Conservation (phyloP, 108 stramenopile species). For the Cyclotella kingstonii region DNA sequence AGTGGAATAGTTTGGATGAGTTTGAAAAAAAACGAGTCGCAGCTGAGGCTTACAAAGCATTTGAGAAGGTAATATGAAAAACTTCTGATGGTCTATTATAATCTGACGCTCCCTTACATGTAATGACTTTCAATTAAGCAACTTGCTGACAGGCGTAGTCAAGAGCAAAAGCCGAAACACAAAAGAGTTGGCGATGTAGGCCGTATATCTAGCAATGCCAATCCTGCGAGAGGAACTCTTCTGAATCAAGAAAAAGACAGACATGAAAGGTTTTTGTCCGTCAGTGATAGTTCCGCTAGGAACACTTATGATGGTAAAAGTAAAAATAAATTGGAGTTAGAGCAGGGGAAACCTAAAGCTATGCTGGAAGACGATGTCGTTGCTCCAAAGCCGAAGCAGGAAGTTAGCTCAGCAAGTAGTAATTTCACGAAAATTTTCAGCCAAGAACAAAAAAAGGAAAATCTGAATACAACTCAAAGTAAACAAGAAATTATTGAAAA, state of each 20-base stretch:
- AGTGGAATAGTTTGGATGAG: constrained; percentile 42
- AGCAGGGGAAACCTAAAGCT: constrained; percentile 38
- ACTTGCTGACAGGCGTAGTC: constrained; percentile 5
- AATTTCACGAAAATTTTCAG: too few relatives aligned
- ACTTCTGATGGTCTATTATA: not conserved
- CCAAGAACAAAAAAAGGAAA: too few relatives aligned
- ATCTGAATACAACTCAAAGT: too few relatives aligned
- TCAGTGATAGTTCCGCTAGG: constrained; percentile 2
- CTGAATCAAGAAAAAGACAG: not conserved
- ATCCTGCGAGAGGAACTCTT: constrained; percentile 6
- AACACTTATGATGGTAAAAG: constrained; percentile 7
- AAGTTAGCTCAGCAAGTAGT: not conserved
- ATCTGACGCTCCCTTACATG: not conserved
- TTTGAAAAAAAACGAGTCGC: constrained; percentile 44
- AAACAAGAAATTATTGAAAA: too few relatives aligned
- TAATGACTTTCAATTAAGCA: constrained; percentile 2
- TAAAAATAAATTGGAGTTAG: constrained; percentile 18
- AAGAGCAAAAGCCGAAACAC: not conserved
- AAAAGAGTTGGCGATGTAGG: constrained; percentile 7
- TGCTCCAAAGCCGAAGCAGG: not conserved
- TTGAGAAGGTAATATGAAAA: constrained; percentile 32
- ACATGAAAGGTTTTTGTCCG: not conserved
- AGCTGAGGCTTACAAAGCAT: constrained; percentile 43
- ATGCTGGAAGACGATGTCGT: constrained; percentile 8
- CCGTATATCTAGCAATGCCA: constrained; percentile 1